Base-by-base conservation (phyloP, 2,329 filamentous ascomycete species). In the Ophiosphaerella korrae region DNA sequence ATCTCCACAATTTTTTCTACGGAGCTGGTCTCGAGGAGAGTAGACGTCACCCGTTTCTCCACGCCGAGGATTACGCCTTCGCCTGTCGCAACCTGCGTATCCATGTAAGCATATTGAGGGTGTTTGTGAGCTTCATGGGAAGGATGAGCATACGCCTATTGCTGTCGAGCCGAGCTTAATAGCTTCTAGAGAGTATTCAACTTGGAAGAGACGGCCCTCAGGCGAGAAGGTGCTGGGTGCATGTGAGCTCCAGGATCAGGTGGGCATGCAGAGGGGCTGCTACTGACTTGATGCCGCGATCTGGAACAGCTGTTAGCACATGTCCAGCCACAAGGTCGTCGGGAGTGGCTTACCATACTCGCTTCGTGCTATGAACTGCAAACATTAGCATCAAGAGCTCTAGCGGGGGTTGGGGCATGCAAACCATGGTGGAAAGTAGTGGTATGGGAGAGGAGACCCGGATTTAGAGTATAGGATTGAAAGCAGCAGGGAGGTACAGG, bases 1-100 rank as follows among this genome's bases (percentile, higher is more conserved):
- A 99, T 97, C 77, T 99, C 94, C 76, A 99, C 93, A 70, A 99
- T 97, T 86, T 99, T 99, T 79, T 99, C 94, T 70, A 99, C 94
- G 35, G 92, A 97, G 40, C 90, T 96, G 29, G 94, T 96, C 79
- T 97, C 94, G 70, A 99, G 90, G 57, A 99, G 88, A 55, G 93
- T 95, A 51, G 91, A 96, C 55, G 94, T 99, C 68, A 99, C 94
- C 71, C 94, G 92, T 86, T 99, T 99, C 82, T 99, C 94, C 60
- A 99, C 94, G 65, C 94, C 94, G 44, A 99, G 88, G 72, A 99
- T 89, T 56, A 97, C 92, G 71, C 94, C 94, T 75, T 95, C 90
- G 51, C 90, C 89, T 42, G 94, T 99, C 68, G 94, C 92, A 63
- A 99, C 83, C 84, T 85, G 62, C 37, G 46, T 34, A 11, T 55